Evolutionary conservation across 148 eudicot genomes (phyloP), one percentile per base, ranked within the genome.

Genomic region (Camellia japonica): DNA sequence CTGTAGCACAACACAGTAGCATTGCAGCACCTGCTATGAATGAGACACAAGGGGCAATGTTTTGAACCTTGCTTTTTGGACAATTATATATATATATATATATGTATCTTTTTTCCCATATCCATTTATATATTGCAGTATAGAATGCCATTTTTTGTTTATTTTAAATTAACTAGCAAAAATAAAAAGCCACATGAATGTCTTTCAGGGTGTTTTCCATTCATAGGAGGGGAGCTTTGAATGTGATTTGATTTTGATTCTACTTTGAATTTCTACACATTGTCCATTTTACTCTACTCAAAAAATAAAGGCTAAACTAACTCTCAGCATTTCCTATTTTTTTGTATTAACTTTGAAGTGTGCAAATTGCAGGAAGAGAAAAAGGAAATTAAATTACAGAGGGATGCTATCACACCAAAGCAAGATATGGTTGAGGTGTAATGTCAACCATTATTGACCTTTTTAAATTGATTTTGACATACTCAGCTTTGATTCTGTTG

Each of bases 361-460:
- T 67, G 74, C 61, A 69, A 60, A 71, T 75, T 82, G 81, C 84
- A 91, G 97, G 94, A 84, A 66, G 82, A 46, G 55, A 72, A 81
- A 30, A 75, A 85, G 73, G 90, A 87, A 75, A 46, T 68, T 30
- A 79, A 82, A 18, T 62, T 70, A 71, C 73, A 38, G 20, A 77
- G 81, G 51, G 93, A 87, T 82, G 59, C 86, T 67, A 81, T 78
- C 46, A 47, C 75, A 55, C 67, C 87, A 75, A 89, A 82, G 78
- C 82, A 77, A 83, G 88, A 84, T 80, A 59, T 86, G 78, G 90
- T 88, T 19, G 87, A 86, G 97, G 98, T 94, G 79, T 74, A 51
- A 75, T 61, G 75, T 80, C 67, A 38, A 61, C 13, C 41, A 42
- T 43, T 52, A 38, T 46, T 64, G 30, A 61, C 20, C 76, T 49